phyloP scores from a whole-genome alignment of 75 land plant species.

The Sequoiadendron giganteum region DNA sequence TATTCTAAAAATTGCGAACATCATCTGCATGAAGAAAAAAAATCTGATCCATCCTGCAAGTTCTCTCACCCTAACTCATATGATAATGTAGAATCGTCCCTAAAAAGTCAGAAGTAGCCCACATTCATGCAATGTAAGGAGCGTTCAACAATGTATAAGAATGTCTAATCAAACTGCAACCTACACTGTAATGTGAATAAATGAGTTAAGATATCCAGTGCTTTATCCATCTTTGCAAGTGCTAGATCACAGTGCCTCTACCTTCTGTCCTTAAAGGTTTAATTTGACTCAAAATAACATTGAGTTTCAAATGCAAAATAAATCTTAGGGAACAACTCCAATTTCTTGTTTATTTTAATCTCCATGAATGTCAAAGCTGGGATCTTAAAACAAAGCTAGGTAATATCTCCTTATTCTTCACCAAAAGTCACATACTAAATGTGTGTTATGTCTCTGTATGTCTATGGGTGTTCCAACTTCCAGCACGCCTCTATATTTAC shows the following conservation, averaged over 20 bases:
- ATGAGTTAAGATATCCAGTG: background rate
- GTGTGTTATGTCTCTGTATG: background rate
- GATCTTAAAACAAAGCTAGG: background rate
- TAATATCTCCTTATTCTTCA: background rate
- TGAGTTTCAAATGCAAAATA: background rate
- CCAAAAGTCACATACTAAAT: background rate
- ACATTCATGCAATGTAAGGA: background rate
- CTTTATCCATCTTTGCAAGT: background rate
- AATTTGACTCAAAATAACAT: background rate
- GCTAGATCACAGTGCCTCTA: background rate
- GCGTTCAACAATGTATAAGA: background rate
- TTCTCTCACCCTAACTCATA: background rate
- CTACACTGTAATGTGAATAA: background rate
- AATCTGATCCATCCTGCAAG: background rate
- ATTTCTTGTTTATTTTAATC: background rate
- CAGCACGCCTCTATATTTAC: background rate
- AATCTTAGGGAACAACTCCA: background rate
- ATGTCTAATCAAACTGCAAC: background rate
- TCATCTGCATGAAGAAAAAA: background rate
- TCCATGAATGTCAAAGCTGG: background rate
- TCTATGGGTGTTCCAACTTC: background rate
- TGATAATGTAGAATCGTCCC: background rate
- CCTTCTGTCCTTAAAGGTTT: background rate
- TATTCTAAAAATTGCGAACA: background rate
- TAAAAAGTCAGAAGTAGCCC: background rate